Evolutionary conservation across 306 rosid genomes (phyloP).

Genomic region (Comarum palustre): DNA sequence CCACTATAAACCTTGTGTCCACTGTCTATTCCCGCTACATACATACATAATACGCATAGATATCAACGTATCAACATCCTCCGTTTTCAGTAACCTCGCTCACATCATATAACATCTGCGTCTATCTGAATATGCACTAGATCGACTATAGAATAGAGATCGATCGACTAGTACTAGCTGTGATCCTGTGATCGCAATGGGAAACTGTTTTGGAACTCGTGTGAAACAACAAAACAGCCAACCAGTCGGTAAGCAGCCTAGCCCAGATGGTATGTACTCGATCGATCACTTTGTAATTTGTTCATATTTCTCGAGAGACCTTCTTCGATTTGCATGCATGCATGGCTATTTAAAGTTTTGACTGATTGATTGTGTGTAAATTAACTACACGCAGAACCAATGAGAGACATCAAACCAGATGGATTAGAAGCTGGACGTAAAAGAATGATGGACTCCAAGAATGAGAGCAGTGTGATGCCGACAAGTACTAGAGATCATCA

Average conservation of each 20-base stretch:
- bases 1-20: too few relatives aligned
- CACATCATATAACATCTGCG: background rate
- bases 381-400: background rate
- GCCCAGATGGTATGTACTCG: background rate
- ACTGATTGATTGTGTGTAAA: too few relatives aligned
- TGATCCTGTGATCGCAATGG: constrained; percentile 16
- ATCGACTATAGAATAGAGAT: background rate
- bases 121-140: background rate
- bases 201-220: constrained; percentile 31
- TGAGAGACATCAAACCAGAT: background rate
- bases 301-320: background rate
- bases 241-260: background rate
- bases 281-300: background rate
- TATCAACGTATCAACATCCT: too few relatives aligned
- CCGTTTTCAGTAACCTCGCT: too few relatives aligned
- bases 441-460: too few relatives aligned
- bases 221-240: constrained; percentile 8
- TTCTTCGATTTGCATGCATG: background rate
- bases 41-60: too few relatives aligned
- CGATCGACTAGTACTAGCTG: background rate
- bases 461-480: background rate
- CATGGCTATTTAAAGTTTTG: background rate
- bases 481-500: background rate
- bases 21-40: too few relatives aligned
- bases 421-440: background rate